Conservation (phyloP, 805 yeast genomes). For the Candida michaelii region DNA sequence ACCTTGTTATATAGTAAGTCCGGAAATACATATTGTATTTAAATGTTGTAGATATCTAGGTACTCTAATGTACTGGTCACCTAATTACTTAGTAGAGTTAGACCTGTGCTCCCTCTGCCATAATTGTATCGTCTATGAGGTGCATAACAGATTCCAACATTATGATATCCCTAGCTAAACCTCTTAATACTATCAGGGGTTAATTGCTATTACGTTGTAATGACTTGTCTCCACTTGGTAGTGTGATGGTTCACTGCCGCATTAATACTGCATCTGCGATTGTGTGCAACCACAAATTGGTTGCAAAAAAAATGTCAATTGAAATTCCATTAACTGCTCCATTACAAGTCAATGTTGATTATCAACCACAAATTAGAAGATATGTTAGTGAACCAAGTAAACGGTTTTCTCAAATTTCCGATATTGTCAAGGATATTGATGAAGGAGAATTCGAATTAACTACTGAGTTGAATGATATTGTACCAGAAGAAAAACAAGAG, state of each 20-base stretch:
- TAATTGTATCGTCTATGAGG: too few relatives aligned
- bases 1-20: conserved; percentile 3
- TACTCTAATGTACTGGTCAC: too few relatives aligned
- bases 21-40: conserved; percentile 6
- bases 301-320: conserved; percentile 4
- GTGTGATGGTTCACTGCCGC: background rate
- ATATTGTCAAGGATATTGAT: background rate
- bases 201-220: background rate
- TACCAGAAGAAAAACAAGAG: background rate
- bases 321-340: conserved; percentile 1
- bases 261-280: background rate
- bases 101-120: too few relatives aligned
- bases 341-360: background rate
- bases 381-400: conserved; percentile 5
- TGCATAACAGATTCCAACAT: too few relatives aligned
- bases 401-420: conserved; percentile 2
- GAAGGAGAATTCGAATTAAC: background rate
- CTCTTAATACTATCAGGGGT: too few relatives aligned
- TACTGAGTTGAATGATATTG: background rate
- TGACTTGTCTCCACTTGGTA: background rate
- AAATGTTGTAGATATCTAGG: background rate
- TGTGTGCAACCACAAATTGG: conserved; percentile 6
- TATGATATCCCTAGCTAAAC: too few relatives aligned
- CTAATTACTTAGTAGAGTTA: too few relatives aligned
- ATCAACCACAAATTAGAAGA: background rate